These are phyloP conservation scores for Pseudogymnoascus sp. DNA, from an alignment of 2,329 filamentous ascomycete species.

Conservation along the genomic window DNA sequence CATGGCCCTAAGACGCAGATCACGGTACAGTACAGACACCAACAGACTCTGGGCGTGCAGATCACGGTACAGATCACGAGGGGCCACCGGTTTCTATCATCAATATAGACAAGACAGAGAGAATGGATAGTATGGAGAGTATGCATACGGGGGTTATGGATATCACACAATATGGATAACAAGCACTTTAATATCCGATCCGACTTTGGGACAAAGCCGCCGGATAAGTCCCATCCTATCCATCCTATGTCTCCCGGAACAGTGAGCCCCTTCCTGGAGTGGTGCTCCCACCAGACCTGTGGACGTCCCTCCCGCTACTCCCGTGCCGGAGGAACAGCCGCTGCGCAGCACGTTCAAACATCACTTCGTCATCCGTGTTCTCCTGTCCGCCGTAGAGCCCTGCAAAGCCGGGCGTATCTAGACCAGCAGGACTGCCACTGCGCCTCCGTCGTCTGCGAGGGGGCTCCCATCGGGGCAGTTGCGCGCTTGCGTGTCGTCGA, in stretches of 20 bases:
- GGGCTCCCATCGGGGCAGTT: not conserved
- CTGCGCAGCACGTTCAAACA: slow-evolving; percentile 27
- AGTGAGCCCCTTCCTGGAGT: not conserved
- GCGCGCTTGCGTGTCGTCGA: slow-evolving; percentile 14
- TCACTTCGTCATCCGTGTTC: slow-evolving; percentile 37
- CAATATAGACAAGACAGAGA: not conserved
- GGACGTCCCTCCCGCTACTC: not conserved
- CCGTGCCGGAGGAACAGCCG: slow-evolving; percentile 17
- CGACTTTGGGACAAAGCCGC: not conserved
- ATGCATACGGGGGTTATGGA: not conserved
- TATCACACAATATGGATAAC: slow-evolving; percentile 1
- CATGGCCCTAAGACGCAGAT: not conserved
- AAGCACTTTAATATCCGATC: not conserved
- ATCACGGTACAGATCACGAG: not conserved
- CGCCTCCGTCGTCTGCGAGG: slow-evolving; percentile 19
- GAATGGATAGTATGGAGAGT: no score
- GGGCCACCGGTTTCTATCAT: not conserved
- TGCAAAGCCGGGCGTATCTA: slow-evolving; percentile 36
- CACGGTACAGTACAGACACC: not conserved
- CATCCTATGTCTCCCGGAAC: not conserved
- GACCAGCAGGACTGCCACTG: slow-evolving; percentile 31
- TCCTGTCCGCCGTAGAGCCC: slow-evolving; percentile 42
- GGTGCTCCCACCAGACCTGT: not conserved
- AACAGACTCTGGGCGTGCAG: not conserved
- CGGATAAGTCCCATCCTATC: not conserved